Base-by-base conservation (phyloP, 192 early-diverging fungal species). In the Entophlyctis luteolus region DNA sequence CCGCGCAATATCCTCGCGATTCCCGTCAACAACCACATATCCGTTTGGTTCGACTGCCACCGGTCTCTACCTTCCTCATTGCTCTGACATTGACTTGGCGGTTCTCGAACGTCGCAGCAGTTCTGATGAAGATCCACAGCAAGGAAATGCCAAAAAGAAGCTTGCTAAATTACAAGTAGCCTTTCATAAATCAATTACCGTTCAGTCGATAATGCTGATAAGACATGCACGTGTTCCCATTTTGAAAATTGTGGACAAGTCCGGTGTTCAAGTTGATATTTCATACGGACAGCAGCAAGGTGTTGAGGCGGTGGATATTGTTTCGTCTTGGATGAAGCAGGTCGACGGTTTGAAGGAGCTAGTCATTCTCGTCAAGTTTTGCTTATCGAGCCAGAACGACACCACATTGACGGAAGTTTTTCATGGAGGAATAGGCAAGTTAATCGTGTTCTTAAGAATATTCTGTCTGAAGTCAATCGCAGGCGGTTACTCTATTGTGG, bases 1-100 rank as follows among this genome's bases (percentile, higher is more conserved):
- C 6, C 14, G 18, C 1, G 6, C 47, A 14, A 46, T 60, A 8
- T 28, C 34, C 25, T 32, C 20, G 2, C 35, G 58, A 20, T 60
- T 60, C 39, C 58, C 58, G 5, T 23, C 39, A 10, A 23, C 58
- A 14, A 45, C 5, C 16, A 46, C 39, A 16, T 34, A 38, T 10
- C 22, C 52, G 10, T 67, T 67, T 57, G 65, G 65, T 1, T 67
- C 65, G 27, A 57, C 53, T 3, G 53, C 35, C 23, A 67, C 65
- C 12, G 65, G 65, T 23, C 38, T 67, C 50, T 45, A 35, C 22
- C 65, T 67, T 8, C 65, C 65, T 12, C 57, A 54, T 50, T n/a
- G n/a, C n/a, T 37, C 31, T 10, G 65, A 67, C 49, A 32, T 65
- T 5, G 58, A 60, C 25, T 28, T 60, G 6, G 47, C 47, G 23